phyloP scores from a whole-genome alignment of 108 stramenopile species.

The Craspedostauros australis region DNA sequence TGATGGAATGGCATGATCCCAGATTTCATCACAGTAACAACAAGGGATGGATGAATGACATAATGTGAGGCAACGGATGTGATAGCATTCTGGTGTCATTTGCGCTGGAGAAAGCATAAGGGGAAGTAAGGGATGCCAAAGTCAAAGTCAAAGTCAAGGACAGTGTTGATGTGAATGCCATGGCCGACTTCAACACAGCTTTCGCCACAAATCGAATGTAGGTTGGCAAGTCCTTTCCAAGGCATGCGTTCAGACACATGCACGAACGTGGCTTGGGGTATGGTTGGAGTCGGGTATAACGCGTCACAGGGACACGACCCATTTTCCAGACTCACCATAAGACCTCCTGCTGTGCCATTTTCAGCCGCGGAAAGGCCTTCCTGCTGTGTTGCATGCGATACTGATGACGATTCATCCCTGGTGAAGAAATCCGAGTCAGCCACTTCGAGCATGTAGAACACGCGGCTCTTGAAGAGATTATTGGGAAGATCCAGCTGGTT shows the following conservation, averaged over 20 bases:
- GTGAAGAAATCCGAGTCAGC: slow-evolving; percentile 49
- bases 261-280: neutral
- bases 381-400: neutral
- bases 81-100: no score
- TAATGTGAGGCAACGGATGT: no score
- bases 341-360: no score
- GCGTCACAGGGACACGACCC: slow-evolving; percentile 1
- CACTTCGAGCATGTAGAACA: slow-evolving; percentile 49
- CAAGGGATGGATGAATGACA: no score
- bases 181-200: no score
- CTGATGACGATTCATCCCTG: neutral
- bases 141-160: no score
- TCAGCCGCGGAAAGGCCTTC: no score
- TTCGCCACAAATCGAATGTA: no score
- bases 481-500: slow-evolving; percentile 1
- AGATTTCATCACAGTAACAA: neutral
- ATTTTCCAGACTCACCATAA: neutral
- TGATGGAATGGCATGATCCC: neutral
- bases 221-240: no score
- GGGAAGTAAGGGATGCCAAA: no score
- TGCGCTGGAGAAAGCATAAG: no score
- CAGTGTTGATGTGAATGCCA: no score
- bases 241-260: neutral
- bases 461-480: slow-evolving; percentile 41
- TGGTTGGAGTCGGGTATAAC: slow-evolving; percentile 15